Base-by-base conservation (phyloP, 208 protist species). In the Endotrypanum monterogeii region DNA sequence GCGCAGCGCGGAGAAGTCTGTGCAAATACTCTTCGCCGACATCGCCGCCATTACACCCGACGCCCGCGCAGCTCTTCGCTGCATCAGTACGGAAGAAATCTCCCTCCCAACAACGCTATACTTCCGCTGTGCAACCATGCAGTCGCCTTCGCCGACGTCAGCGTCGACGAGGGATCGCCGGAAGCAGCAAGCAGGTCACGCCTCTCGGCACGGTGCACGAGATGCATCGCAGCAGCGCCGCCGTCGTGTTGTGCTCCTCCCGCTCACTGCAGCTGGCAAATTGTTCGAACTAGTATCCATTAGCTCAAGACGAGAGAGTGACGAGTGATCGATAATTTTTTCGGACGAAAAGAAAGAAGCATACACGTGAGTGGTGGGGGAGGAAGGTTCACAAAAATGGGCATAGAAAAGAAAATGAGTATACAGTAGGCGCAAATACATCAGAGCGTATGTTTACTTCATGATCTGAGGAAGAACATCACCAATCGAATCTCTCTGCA, bases 181-280 rank as follows among this genome's bases (percentile, higher is more conserved):
- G 28, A 57, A 16, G 30, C 41, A n/a, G 9, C 56, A 32, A 67
- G 48, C 18, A n/a, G 50, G 9, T 16, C 62, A 65, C n/a, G 8
- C 8, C 41, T 25, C 41, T 30, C 23, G 41, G 62, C 7, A 48
- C 14, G 35, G 55, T 4, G 35, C 8, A 8, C 25, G 65, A 32
- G 52, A 63, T 16, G 37, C 66, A 62, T 70, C 75, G 32, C 75
- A 79, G 69, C 61, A 73, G 48, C 67, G 54, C n/a, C 75, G 68
- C 12, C 75, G 75, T 25, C 67, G 75, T 14, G 75, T 79, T 3
- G 69, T 79, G 8, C 46, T 79, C 39, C 61, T 79, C 25, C 75
- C 75, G 2, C 48, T 35, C 61, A 56, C 58, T 3, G 67, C 75
- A 9, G 67, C 60, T 6, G 68, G 68, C 2, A 62, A 69, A 46